Evolutionary conservation across 208 protist genomes (phyloP), one percentile per base, ranked within the genome.

Genomic region (Crithidia thermophila): DNA sequence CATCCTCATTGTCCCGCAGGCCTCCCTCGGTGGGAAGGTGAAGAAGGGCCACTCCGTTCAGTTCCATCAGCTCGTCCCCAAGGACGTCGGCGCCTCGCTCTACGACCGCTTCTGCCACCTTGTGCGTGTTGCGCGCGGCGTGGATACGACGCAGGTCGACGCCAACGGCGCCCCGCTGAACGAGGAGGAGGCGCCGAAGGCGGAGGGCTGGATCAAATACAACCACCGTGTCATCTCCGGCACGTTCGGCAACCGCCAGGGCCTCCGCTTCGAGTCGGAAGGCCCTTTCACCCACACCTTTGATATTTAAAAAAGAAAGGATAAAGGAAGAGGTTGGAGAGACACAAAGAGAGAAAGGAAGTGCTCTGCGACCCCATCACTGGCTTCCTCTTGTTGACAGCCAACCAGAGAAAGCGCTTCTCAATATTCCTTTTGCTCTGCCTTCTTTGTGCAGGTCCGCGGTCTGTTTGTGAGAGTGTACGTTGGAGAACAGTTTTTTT

Each of bases 171-270:
- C 56, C 2, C 72, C 78, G 14, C 34, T 85, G 4, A 34, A 28
- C 36, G 49, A 67, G 40, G 33, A 9, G 14, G 51, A 71, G 13
- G 34, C 33, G 16, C 55, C 69, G 1, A 57, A 46, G 20, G 52
- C 53, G 4, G 52, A 77, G 23, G 65, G 57, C 36, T 88, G 79
- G 75, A 51, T 85, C 21, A 62, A 77, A 51, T 73, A 82, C 70
- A 61, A 69, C 30, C 67, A 75, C 51, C 85, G 79, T 27, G 84
- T 94, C 20, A 61, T 94, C 47, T 82, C 53, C 55, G 88, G 92
- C 18, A 95, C 88, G 4, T 97, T 91, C 53, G 87, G 92, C 31
- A 93, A 94, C 70, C 82, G 88, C 20, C 90, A 94, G 57, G 90
- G 82, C 0, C 74, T 95, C 2, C 39, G 55, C 39, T 65, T 97